phyloP scores from a whole-genome alignment of 495 filamentous ascomycete genomes.

The Penicillium ucsense region DNA sequence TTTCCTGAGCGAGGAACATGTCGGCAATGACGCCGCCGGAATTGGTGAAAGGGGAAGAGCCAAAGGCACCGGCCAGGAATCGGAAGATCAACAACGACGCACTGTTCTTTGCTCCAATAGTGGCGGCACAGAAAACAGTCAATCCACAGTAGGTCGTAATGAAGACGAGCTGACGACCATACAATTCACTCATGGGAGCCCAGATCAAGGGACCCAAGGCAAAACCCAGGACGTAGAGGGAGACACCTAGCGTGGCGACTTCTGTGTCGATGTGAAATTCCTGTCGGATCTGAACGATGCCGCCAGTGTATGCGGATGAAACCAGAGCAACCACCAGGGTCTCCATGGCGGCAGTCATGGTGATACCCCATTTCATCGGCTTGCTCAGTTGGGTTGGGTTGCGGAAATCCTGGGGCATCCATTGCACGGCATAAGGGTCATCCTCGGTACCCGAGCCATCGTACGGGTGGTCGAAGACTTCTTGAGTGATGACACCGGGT shows the following conservation, averaged over 20 bases:
- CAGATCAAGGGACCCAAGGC: slow-evolving; percentile 47
- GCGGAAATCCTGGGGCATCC: slow-evolving; percentile 54
- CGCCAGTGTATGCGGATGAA: slow-evolving; percentile 62
- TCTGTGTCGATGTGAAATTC: slow-evolving; percentile 45
- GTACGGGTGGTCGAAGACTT: slow-evolving; percentile 46
- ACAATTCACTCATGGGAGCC: slow-evolving; percentile 55
- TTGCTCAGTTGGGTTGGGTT: slow-evolving; percentile 53
- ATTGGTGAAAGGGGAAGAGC: slow-evolving; percentile 58
- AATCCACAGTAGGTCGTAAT: slow-evolving; percentile 50
- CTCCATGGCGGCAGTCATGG: slow-evolving; percentile 50
- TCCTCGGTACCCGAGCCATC: slow-evolving; percentile 55
- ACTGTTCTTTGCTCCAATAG: slow-evolving; percentile 48
- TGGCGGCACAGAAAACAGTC: slow-evolving; percentile 54
- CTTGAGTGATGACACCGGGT: slow-evolving; percentile 37
- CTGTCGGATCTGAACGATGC: slow-evolving; percentile 44
- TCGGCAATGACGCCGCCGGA: slow-evolving; percentile 60
- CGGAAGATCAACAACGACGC: slow-evolving; percentile 53
- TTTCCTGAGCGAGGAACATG: slow-evolving; percentile 48
- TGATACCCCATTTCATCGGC: slow-evolving; percentile 56
- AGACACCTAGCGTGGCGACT: slow-evolving; percentile 52
- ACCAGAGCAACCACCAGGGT: slow-evolving; percentile 62
- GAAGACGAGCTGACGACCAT: slow-evolving; percentile 58
- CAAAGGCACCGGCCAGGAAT: slow-evolving; percentile 65
- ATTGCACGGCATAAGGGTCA: slow-evolving; percentile 61
- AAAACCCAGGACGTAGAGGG: slow-evolving; percentile 64